These are phyloP conservation scores for Hyaloscypha variabilis DNA, from an alignment of 495 filamentous ascomycete species.

Conservation along the genomic window DNA sequence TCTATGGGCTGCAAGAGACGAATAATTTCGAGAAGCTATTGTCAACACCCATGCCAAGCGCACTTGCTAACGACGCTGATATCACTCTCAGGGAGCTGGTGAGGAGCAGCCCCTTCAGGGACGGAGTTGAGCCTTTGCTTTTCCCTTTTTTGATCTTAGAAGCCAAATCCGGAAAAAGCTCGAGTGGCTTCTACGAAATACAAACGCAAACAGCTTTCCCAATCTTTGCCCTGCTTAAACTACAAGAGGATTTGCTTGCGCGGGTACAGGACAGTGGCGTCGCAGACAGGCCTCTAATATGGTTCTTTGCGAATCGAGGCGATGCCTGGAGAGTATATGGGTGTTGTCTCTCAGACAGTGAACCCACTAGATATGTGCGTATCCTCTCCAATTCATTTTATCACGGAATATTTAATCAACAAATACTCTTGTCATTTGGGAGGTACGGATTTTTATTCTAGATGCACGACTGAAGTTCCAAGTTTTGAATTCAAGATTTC, in stretches of 20 bases:
- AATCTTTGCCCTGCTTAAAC: slow-evolving; percentile 15
- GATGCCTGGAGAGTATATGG: slow-evolving; percentile 23
- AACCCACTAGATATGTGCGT: slow-evolving; percentile 20
- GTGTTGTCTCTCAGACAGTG: slow-evolving; percentile 9
- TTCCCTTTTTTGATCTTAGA: slow-evolving; percentile 21
- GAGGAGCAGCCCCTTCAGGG: slow-evolving; percentile 23
- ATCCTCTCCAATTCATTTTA: slow-evolving; percentile 13
- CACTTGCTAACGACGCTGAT: slow-evolving; percentile 10
- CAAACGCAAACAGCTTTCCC: slow-evolving; percentile 20
- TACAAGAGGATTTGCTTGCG: slow-evolving; percentile 16
- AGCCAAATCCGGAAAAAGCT: slow-evolving; percentile 18
- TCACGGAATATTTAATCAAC: slow-evolving; percentile 11
- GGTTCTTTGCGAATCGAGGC: slow-evolving; percentile 23
- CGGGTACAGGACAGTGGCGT: not conserved
- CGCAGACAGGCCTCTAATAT: slow-evolving; percentile 11
- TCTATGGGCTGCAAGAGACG: slow-evolving; percentile 26
- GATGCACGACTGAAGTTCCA: slow-evolving; percentile 12
- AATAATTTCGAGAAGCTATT: slow-evolving; percentile 21
- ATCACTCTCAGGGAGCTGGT: slow-evolving; percentile 17
- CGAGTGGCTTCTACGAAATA: slow-evolving; percentile 11
- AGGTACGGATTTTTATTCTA: not conserved
- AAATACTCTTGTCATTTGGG: not conserved
- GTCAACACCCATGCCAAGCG: slow-evolving; percentile 14
- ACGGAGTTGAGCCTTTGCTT: slow-evolving; percentile 13
- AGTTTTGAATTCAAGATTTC: slow-evolving; percentile 11